Evolutionary conservation across 768 basidiomycete species (phyloP), one percentile per base, ranked within the genome.

Genomic region (Tricholoma terreum): DNA sequence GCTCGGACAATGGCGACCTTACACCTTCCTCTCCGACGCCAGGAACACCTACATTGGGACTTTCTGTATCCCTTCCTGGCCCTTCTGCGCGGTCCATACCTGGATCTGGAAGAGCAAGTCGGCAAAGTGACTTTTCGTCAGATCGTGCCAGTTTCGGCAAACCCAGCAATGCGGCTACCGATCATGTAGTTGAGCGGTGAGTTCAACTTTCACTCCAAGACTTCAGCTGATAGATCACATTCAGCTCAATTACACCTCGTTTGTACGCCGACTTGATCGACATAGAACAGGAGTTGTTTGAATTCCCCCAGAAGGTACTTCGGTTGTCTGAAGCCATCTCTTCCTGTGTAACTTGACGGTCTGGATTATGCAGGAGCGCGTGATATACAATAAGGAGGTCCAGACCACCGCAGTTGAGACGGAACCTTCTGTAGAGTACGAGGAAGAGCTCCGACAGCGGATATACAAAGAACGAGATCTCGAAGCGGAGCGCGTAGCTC

Each of bases 201-300:
- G 83, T 71, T 30, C 14, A 58, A 14, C 22, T 33, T 30, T 15
- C 19, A 55, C 48, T 35, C 38, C 34, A 9, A 54, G 61, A 35
- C 35, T 51, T 62, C 45, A 22, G 22, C 21, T 50, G n/a, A 50
- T 42, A 61, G 46, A 52, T 52, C 11, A 24, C 61, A 58, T 15
- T 30, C 60, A 90, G 88, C 56, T 76, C 76, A 45, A 76, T 90
- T 65, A 84, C 81, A 4, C 85, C 87, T 10, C 80, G 89, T 42
- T 78, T 81, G 30, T 75, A 85, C 42, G 82, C 83, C n/a, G 91
- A 92, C 66, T 79, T 94, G n/a, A 83, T 96, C 50, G 92, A 96
- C 62, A 80, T 91, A 15, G 90, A 94, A 61, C 87, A 92, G 65
- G 94, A 97, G 67, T 75, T 97, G 5, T 96, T 92, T 63, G 94